Conservation (phyloP, 2,329 filamentous ascomycete genomes). For the Penicillium sp. region DNA sequence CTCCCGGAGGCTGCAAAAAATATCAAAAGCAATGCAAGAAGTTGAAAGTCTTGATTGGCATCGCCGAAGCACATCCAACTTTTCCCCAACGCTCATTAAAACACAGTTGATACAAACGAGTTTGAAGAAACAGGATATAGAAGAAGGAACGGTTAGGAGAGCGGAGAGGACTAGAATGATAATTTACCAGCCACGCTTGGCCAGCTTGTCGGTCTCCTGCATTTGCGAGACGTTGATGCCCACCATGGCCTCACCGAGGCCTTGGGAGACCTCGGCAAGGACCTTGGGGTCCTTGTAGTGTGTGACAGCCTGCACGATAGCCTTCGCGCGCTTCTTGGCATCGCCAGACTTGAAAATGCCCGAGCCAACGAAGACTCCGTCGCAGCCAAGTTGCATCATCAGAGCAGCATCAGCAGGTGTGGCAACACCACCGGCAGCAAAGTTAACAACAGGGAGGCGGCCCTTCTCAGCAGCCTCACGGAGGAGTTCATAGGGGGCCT, state of each 20-base stretch:
- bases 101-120: background rate
- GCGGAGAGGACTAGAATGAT: background rate
- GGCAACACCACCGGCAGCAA: constrained; percentile 98
- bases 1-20: constrained; percentile 1
- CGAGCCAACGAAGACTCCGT: constrained; percentile 95
- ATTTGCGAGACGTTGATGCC: constrained; percentile 86
- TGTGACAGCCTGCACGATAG: constrained; percentile 92
- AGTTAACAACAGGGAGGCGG: constrained; percentile 93
- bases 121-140: constrained; percentile 14
- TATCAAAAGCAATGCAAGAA: constrained; percentile 12
- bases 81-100: constrained; percentile 23
- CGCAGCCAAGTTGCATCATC: constrained; percentile 99
- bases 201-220: constrained; percentile 79
- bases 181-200: constrained; percentile 80
- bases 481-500: constrained; percentile 76
- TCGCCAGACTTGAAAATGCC: constrained; percentile 98
- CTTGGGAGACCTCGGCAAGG: constrained; percentile 83
- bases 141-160: constrained; percentile 1
- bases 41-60: constrained; percentile 13
- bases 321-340: constrained; percentile 85
- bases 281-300: constrained; percentile 86
- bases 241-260: constrained; percentile 97
- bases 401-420: constrained; percentile 95
- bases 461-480: constrained; percentile 86
- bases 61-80: constrained; percentile 12